A percentile compares a stretch with the other conserved stretches of the same genome.
phyloP scores from a whole-genome alignment of 108 stramenopile genomes.

The Conticribra guillardii region DNA sequence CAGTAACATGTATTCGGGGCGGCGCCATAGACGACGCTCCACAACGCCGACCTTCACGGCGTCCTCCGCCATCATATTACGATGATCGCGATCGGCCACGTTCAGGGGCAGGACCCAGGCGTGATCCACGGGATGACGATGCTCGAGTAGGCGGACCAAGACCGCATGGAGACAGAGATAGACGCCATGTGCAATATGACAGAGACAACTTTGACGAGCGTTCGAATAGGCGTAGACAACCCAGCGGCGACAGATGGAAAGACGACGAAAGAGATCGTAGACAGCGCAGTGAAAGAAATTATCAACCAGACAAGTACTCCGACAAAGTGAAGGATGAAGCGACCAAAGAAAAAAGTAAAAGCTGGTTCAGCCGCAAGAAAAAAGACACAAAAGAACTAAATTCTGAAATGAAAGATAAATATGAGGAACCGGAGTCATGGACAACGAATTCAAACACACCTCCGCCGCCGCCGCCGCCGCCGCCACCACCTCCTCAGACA shows the following conservation, averaged over 20 bases:
- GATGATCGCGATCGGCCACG: not conserved
- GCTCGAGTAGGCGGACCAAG: not conserved
- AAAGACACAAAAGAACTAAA: constrained; percentile 3
- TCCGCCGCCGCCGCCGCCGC: constrained; percentile 33
- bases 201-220: not conserved
- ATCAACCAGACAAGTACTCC: not conserved
- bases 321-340: constrained; percentile 2
- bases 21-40: constrained; percentile 16
- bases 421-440: constrained; percentile 2
- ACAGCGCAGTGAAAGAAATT: constrained; percentile 1
- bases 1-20: constrained; percentile 3
- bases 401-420: not conserved
- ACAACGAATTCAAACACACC: not conserved
- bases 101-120: not conserved
- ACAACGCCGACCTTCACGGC: not conserved
- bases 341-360: constrained; percentile 1
- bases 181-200: not conserved
- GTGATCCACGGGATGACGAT: not conserved
- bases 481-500: constrained; percentile 9
- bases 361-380: constrained; percentile 22
- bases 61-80: constrained; percentile 5
- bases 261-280: constrained; percentile 6
- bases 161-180: not conserved
- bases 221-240: not conserved
- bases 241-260: not conserved